Evolutionary conservation across 176 grass and related monocot species (phyloP).

Genomic region (Echinochloa phyllopogon): DNA sequence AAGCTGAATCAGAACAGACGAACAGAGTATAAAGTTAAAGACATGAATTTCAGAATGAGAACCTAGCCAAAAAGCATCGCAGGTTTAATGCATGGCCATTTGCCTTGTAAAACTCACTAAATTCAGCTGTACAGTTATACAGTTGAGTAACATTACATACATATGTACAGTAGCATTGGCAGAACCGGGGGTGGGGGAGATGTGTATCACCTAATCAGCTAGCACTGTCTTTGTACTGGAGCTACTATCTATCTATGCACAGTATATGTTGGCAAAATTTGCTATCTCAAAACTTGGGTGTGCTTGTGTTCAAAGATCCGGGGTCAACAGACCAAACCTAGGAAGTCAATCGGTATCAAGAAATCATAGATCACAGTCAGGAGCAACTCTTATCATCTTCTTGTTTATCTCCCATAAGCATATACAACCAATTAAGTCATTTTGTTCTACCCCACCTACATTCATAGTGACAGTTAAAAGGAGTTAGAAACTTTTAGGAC

Average conservation of each 20-base stretch:
- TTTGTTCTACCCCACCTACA: conserved; percentile 31
- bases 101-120: conserved; percentile 9
- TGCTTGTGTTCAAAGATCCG: conserved; percentile 14
- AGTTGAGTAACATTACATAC: conserved; percentile 2
- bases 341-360: not conserved
- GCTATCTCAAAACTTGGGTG: conserved; percentile 37
- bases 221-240: not conserved
- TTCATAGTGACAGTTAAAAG: not conserved
- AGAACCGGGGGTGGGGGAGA: not conserved
- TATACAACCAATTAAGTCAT: conserved; percentile 9
- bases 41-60: not conserved
- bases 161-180: not conserved
- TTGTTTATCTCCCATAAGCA: conserved; percentile 11
- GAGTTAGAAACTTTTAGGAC: conserved; percentile 1
- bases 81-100: not conserved
- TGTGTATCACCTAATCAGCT: not conserved
- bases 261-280: conserved; percentile 33
- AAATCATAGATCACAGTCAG: not conserved
- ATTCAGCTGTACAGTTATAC: not conserved
- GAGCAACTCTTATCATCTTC: not conserved
- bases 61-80: not conserved
- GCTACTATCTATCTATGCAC: conserved; percentile 40
- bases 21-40: not conserved
- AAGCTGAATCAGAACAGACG: not conserved
- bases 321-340: conserved; percentile 24